Evolutionary conservation across 108 stramenopile genomes (phyloP).

Genomic region (Thalassiosira profunda): DNA sequence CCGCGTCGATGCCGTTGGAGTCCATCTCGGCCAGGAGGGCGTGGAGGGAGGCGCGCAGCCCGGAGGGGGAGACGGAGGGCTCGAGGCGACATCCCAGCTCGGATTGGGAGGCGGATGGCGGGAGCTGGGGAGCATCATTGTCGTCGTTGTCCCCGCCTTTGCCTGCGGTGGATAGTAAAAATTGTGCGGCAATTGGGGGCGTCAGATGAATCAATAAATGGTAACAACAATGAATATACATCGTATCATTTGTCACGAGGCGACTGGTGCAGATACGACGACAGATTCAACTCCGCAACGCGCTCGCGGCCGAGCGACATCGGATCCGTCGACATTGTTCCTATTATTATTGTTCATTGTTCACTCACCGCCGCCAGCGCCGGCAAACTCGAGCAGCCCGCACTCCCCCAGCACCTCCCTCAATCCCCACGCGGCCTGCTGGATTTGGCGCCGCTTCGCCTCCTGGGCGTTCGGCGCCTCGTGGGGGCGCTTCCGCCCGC

Average conservation of each 20-base stretch:
- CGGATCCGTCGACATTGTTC: too few species aligned
- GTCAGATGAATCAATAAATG: too few species aligned
- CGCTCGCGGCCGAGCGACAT: too few species aligned
- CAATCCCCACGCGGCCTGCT: constrained; percentile 37
- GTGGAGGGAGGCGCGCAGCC: constrained; percentile 17
- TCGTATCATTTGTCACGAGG: too few species aligned
- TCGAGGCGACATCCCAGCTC: constrained; percentile 33
- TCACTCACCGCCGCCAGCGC: background rate
- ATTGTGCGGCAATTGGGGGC: too few species aligned
- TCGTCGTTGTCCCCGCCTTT: constrained; percentile 4
- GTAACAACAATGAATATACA: too few species aligned
- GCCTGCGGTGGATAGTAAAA: too few species aligned
- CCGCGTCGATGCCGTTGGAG: constrained; percentile 23
- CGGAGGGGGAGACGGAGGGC: constrained; percentile 7
- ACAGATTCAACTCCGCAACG: too few species aligned
- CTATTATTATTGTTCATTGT: too few species aligned
- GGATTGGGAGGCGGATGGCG: background rate
- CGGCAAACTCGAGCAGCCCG: constrained; percentile 19
- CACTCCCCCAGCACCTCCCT: constrained; percentile 48
- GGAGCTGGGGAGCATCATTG: background rate
- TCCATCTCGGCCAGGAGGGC: constrained; percentile 32
- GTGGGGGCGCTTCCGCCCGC: too few species aligned
- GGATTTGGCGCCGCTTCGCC: constrained; percentile 36
- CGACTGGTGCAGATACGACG: too few species aligned
- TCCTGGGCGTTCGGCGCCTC: constrained; percentile 11